Percentiles rank a stretch among this genome's conserved stretches.
These are phyloP conservation scores for Quercus glauca DNA, from an alignment of 306 rosid genomes.

Conservation along the genomic window DNA sequence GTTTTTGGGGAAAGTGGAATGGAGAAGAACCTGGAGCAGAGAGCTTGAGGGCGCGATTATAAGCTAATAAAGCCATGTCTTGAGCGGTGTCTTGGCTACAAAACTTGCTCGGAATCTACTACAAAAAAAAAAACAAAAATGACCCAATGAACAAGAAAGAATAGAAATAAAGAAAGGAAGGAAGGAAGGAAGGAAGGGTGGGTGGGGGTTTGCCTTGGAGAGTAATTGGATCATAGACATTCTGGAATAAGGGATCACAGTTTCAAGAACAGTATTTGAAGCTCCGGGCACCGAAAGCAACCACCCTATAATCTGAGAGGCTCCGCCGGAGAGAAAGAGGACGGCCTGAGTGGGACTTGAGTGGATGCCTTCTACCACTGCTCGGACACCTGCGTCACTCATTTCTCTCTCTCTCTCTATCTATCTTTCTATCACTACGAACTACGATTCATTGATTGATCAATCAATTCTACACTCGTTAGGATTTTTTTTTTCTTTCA, in stretches of 20 bases:
- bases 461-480: too few species aligned
- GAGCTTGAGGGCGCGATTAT: conserved; percentile 93
- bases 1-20: background rate
- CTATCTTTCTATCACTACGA: too few species aligned
- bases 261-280: conserved; percentile 77
- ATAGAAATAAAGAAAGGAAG: too few species aligned
- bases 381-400: conserved; percentile 50
- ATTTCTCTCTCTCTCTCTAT: conserved; percentile 1
- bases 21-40: conserved; percentile 59
- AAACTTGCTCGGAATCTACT: conserved; percentile 72
- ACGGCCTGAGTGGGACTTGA: conserved; percentile 62
- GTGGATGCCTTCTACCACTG: conserved; percentile 68
- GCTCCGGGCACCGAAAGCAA: conserved; percentile 82
- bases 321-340: conserved; percentile 72
- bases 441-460: too few species aligned
- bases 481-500: background rate
- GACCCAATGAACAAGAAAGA: background rate
- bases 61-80: conserved; percentile 84
- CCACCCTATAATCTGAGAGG: conserved; percentile 73
- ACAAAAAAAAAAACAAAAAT: background rate
- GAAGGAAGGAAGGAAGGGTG: too few species aligned
- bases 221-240: conserved; percentile 71
- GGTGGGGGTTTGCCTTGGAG: conserved; percentile 32
- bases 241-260: conserved; percentile 74
- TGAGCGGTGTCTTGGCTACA: conserved; percentile 63